phyloP scores from a whole-genome alignment of 2,329 filamentous ascomycete genomes.

The Juglanconis juglandina region DNA sequence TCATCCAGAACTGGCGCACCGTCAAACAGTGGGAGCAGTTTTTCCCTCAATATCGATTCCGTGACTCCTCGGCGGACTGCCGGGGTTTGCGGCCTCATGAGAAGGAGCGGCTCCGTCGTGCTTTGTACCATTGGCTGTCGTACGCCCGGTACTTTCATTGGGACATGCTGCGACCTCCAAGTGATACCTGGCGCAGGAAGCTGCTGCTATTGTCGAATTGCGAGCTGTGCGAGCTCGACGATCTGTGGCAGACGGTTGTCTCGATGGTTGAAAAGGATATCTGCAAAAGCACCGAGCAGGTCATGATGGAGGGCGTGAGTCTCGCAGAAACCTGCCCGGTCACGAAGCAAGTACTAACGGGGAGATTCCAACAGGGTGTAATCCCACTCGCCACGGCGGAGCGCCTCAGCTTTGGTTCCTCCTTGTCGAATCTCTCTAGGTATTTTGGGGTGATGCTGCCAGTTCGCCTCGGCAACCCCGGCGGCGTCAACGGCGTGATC shows the following conservation, averaged over 20 bases:
- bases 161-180: slow-evolving; percentile 30
- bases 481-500: slow-evolving; percentile 32
- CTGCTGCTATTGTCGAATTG: slow-evolving; percentile 42
- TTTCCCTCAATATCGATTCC: slow-evolving; percentile 36
- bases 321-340: too few species aligned
- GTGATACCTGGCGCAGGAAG: slow-evolving; percentile 39
- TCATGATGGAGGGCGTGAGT: slow-evolving; percentile 32
- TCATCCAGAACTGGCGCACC: slow-evolving; percentile 31
- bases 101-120: slow-evolving; percentile 44
- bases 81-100: slow-evolving; percentile 43
- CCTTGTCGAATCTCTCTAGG: too few species aligned
- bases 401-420: slow-evolving; percentile 16
- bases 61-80: slow-evolving; percentile 39
- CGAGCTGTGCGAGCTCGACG: slow-evolving; percentile 43
- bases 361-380: background rate
- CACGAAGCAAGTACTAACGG: background rate
- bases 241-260: slow-evolving; percentile 43
- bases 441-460: too few species aligned
- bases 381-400: background rate
- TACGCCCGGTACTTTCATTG: slow-evolving; percentile 52
- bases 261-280: slow-evolving; percentile 43
- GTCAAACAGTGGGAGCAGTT: slow-evolving; percentile 38
- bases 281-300: slow-evolving; percentile 42
- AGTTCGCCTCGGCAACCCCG: slow-evolving; percentile 6
- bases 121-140: slow-evolving; percentile 53